Conservation (phyloP, 148 eudicot genomes). For the Tetragonia tetragonoides region DNA sequence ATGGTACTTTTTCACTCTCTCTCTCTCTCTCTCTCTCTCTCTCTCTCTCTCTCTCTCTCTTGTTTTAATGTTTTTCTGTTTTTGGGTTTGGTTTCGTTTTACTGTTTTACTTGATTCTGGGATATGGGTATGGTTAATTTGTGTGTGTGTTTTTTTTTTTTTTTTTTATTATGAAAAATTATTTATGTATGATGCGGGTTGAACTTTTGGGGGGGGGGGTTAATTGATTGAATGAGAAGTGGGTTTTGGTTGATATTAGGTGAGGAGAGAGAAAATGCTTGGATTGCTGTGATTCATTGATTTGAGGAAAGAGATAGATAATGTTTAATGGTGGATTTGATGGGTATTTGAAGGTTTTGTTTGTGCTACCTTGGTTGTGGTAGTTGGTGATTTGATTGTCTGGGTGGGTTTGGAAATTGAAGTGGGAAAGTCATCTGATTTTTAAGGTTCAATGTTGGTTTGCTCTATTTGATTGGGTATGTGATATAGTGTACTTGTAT, state of each 20-base stretch:
- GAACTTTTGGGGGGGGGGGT: no score
- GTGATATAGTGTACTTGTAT: background rate
- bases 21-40: background rate
- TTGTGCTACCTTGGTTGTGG: background rate
- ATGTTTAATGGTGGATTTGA: background rate
- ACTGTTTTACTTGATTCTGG: background rate
- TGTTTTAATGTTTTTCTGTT: background rate
- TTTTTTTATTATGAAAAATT: no score
- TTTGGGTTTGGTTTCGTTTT: background rate
- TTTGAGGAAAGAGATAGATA: background rate
- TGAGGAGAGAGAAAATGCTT: background rate
- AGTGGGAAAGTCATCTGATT: background rate
- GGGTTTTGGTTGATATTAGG: background rate
- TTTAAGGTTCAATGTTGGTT: conserved; percentile 6
- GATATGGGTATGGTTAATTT: no score
- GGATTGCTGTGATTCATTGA: background rate
- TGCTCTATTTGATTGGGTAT: background rate
- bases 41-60: background rate
- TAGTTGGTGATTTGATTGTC: background rate
- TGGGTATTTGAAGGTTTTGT: background rate
- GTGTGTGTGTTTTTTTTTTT: no score
- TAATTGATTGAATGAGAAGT: background rate
- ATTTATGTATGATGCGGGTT: no score
- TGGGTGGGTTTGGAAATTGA: background rate
- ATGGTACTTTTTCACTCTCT: conserved; percentile 24